Percentiles rank a stretch among this genome's conserved stretches.
These are phyloP conservation scores for Aspergillus awamori DNA, from an alignment of 2,329 filamentous ascomycete species.

Conservation along the genomic window DNA sequence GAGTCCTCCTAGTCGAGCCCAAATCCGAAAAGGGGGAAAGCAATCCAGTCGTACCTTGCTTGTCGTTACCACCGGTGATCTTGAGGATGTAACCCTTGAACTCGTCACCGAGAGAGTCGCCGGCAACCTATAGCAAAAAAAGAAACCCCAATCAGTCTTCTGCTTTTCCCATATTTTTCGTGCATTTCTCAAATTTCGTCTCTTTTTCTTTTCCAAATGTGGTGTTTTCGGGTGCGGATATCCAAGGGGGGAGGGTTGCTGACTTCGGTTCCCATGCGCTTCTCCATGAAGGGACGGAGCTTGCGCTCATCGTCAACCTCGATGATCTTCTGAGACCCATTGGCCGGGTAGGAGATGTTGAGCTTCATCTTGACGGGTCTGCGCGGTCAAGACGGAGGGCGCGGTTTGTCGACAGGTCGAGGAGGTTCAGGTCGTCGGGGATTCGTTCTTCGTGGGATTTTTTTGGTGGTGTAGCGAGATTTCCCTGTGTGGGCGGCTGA, in stretches of 20 bases:
- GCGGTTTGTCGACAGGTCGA: constrained; percentile 46
- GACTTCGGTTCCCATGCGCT: constrained; percentile 71
- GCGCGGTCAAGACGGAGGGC: constrained; percentile 52
- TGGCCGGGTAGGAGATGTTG: constrained; percentile 89
- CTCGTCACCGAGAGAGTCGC: constrained; percentile 95
- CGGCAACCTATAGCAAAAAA: constrained; percentile 67
- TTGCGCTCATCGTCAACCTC: constrained; percentile 99
- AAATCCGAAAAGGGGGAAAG: constrained; percentile 1
- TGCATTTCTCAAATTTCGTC: background rate
- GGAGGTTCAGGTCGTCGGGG: constrained; percentile 42
- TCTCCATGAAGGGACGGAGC: constrained; percentile 98
- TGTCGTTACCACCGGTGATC: constrained; percentile 99
- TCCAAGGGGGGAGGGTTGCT: constrained; percentile 33
- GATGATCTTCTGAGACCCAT: constrained; percentile 99
- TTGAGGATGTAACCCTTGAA: constrained; percentile 99
- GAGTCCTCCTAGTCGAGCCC: background rate
- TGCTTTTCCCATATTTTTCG: constrained; percentile 20
- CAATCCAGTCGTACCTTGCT: constrained; percentile 68
- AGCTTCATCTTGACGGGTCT: constrained; percentile 70
- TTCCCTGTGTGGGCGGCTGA: constrained; percentile 42
- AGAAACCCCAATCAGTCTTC: constrained; percentile 37
- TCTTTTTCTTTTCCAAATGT: constrained; percentile 2
- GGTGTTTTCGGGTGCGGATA: constrained; percentile 15
- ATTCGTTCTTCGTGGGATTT: constrained; percentile 42
- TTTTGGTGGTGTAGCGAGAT: constrained; percentile 46